phyloP scores from a whole-genome alignment of 2,329 filamentous ascomycete species.

The Shiraia sp. region DNA sequence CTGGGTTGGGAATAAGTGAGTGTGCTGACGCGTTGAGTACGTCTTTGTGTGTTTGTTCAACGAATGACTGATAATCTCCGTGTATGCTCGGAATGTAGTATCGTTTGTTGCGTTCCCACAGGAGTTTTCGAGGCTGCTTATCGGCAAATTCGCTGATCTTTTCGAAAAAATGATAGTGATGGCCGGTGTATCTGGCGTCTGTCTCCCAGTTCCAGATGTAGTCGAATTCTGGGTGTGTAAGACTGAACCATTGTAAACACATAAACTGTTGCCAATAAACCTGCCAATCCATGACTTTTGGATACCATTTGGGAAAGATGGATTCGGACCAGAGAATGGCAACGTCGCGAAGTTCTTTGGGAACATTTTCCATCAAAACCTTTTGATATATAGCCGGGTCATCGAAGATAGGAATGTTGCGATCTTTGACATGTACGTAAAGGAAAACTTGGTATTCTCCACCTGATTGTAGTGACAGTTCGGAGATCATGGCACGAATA shows the following conservation, averaged over 20 bases:
- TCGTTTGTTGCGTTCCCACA: constrained; percentile 62
- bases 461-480: constrained; percentile 51
- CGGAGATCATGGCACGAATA: constrained; percentile 52
- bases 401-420: constrained; percentile 61
- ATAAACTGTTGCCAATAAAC: constrained; percentile 66
- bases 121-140: constrained; percentile 59
- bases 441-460: constrained; percentile 55
- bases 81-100: constrained; percentile 60
- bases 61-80: constrained; percentile 53
- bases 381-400: constrained; percentile 62
- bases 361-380: constrained; percentile 65
- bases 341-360: constrained; percentile 70
- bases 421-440: constrained; percentile 57
- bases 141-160: constrained; percentile 61
- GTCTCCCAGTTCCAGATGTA: constrained; percentile 87
- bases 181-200: constrained; percentile 76
- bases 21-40: constrained; percentile 46
- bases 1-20: constrained; percentile 57
- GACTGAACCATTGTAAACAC: constrained; percentile 74
- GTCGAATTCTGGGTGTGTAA: constrained; percentile 78
- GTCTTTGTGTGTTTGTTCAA: constrained; percentile 47
- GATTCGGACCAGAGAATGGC: constrained; percentile 73
- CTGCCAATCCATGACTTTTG: constrained; percentile 53
- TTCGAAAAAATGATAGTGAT: constrained; percentile 78
- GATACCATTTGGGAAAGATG: constrained; percentile 54